phyloP scores from a whole-genome alignment of 495 filamentous ascomycete genomes.

The Talaromyces ruber region DNA sequence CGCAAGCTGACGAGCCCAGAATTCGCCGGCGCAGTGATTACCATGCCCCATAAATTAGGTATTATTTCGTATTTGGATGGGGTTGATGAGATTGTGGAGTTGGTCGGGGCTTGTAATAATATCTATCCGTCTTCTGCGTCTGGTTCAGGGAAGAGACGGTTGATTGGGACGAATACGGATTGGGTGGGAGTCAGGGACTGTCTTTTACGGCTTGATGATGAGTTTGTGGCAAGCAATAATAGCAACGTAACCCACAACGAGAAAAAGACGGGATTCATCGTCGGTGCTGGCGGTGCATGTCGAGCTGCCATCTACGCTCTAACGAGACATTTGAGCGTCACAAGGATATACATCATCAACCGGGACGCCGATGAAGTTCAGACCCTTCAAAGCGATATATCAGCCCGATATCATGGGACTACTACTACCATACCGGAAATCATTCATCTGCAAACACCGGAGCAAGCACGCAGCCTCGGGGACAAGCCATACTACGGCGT shows the following conservation, averaged over 20 bases:
- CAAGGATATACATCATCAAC: not conserved
- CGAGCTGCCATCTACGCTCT: not conserved
- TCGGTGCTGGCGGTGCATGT: not conserved
- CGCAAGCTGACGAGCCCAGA: not conserved
- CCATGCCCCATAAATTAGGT: not conserved
- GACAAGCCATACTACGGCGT: not conserved
- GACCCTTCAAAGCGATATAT: not conserved
- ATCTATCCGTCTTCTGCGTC: not conserved
- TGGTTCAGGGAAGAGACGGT: not conserved
- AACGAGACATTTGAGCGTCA: not conserved
- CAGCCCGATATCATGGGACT: not conserved
- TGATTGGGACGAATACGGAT: not conserved
- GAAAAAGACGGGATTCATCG: not conserved
- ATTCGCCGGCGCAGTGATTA: not conserved
- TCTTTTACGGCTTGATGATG: not conserved
- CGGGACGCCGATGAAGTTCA: not conserved
- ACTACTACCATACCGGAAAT: not conserved
- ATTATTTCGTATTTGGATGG: not conserved
- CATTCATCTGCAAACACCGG: not conserved
- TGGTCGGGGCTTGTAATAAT: not conserved
- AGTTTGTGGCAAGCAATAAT: not conserved
- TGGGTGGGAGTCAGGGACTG: not conserved
- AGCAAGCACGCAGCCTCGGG: not conserved
- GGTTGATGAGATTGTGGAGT: not conserved
- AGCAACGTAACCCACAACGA: not conserved